phyloP scores from a whole-genome alignment of 805 yeast species.

The Saccharomycopsis synnaedendra region DNA sequence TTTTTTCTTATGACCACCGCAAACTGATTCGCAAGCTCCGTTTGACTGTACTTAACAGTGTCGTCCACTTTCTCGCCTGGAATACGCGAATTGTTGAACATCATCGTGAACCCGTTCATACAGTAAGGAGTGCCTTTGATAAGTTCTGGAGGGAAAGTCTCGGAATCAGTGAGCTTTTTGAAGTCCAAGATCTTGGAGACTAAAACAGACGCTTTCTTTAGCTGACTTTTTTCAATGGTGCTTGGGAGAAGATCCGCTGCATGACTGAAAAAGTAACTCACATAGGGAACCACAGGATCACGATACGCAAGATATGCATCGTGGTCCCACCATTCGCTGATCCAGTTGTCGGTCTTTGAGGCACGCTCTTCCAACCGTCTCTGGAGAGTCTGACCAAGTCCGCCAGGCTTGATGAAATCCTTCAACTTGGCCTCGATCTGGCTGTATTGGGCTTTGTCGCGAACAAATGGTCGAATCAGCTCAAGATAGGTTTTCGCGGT shows the following conservation, averaged over 20 bases:
- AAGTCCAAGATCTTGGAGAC: conserved; percentile 58
- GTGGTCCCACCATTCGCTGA: conserved; percentile 86
- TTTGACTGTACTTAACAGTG: conserved; percentile 37
- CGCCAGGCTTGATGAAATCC: conserved; percentile 52
- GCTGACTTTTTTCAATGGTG: conserved; percentile 47
- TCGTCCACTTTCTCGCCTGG: conserved; percentile 60
- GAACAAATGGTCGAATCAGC: conserved; percentile 58
- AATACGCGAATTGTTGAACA: conserved; percentile 83
- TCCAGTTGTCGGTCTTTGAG: conserved; percentile 64
- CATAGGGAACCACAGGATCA: conserved; percentile 93
- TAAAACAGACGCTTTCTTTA: conserved; percentile 67
- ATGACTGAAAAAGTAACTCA: conserved; percentile 82
- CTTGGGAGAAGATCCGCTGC: conserved; percentile 42
- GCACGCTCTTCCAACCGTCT: conserved; percentile 49
- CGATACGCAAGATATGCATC: conserved; percentile 84
- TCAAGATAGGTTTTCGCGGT: conserved; percentile 61
- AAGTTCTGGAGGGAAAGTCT: conserved; percentile 69
- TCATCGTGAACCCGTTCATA: conserved; percentile 83
- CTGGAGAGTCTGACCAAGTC: conserved; percentile 61
- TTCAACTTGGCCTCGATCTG: conserved; percentile 47
- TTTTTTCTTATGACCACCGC: conserved; percentile 65
- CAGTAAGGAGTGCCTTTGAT: conserved; percentile 74
- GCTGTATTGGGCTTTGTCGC: conserved; percentile 37
- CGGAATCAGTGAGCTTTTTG: conserved; percentile 52
- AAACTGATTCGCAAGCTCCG: conserved; percentile 41